phyloP scores from a whole-genome alignment of 164 flowering plant species.

The Aristolochia californica region DNA sequence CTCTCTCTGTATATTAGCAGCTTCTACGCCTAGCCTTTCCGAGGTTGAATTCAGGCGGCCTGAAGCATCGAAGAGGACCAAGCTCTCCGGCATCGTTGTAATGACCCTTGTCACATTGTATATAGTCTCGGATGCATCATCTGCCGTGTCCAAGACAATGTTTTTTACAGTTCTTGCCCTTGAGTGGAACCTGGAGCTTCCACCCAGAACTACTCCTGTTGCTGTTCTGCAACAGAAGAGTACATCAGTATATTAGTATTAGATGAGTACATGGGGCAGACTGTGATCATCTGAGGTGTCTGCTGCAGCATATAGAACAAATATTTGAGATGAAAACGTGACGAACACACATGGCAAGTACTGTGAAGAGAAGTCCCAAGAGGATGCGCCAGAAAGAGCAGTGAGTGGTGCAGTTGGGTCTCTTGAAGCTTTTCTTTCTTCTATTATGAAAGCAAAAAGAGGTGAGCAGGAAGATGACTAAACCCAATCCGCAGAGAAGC shows the following conservation, averaged over 20 bases:
- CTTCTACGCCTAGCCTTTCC: conserved; percentile 33
- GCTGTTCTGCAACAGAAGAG: conserved; percentile 30
- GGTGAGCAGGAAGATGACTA: conserved; percentile 31
- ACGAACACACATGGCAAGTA: conserved; percentile 66
- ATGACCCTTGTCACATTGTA: conserved; percentile 63
- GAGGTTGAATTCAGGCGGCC: conserved; percentile 47
- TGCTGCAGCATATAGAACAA: too few relatives aligned
- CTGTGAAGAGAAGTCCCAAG: conserved; percentile 33
- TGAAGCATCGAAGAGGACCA: conserved; percentile 24
- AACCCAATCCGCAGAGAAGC: conserved; percentile 55
- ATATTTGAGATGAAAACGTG: neutral
- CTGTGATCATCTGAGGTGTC: too few relatives aligned
- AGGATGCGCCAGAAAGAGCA: conserved; percentile 36
- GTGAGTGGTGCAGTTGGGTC: conserved; percentile 20
- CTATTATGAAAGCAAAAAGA: conserved; percentile 12
- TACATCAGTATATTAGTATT: neutral
- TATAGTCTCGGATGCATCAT: conserved; percentile 56
- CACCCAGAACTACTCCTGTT: conserved; percentile 63
- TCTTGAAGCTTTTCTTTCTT: conserved; percentile 18
- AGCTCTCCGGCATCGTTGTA: conserved; percentile 30
- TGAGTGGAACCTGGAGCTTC: conserved; percentile 50
- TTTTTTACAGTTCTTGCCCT: conserved; percentile 45
- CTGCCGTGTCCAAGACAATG: conserved; percentile 55
- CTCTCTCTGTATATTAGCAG: conserved; percentile 41
- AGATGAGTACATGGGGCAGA: too few relatives aligned